Evolutionary conservation across 1,284 basidiomycete species (phyloP), one percentile per base, ranked within the genome.

Genomic region (Sanghuangporus baumii): DNA sequence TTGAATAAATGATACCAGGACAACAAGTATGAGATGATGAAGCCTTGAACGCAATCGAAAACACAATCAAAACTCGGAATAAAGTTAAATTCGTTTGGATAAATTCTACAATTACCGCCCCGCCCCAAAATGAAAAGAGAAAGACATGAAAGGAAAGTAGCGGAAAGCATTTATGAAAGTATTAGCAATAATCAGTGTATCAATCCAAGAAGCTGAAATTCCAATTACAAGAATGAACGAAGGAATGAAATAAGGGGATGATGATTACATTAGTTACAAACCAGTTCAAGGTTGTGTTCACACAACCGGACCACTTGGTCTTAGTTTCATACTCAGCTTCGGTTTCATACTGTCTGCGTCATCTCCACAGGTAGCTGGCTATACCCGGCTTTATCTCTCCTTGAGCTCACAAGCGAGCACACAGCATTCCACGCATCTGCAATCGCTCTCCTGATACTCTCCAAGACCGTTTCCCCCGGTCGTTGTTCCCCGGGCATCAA

Each of bases 301-400:
- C 43, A n/a, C 16, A 46, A 46, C 9, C 7, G 16, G 43, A 41
- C 11, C 40, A 41, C 40, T 16, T 41, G 8, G 43, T n/a, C 20
- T n/a, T 16, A 6, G 43, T 14, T 11, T 46, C 16, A n/a, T 6
- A 41, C 40, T 16, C 40, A 46, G 43, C 43, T 6, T 52, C 37
- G 8, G 54, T 20, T 20, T 54, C 51, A 73, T 38, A 77, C 76
- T 58, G 66, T 61, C n/a, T 78, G 75, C 36, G 66, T 72, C 86
- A 91, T 81, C 72, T 91, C 90, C 34, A 91, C 79, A 50, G 89
- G 86, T 55, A 92, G 67, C 68, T 84, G 86, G 59, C 79, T 83
- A 69, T 93, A 93, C 8, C 87, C 87, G 46, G 73, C 73, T 31
- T 71, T 71, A 14, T 73, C 71, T 60, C 74, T 73, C 56, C 69